Base-by-base conservation (phyloP, 2,329 filamentous ascomycete species). In the Tolypocladium ophioglossoides region DNA sequence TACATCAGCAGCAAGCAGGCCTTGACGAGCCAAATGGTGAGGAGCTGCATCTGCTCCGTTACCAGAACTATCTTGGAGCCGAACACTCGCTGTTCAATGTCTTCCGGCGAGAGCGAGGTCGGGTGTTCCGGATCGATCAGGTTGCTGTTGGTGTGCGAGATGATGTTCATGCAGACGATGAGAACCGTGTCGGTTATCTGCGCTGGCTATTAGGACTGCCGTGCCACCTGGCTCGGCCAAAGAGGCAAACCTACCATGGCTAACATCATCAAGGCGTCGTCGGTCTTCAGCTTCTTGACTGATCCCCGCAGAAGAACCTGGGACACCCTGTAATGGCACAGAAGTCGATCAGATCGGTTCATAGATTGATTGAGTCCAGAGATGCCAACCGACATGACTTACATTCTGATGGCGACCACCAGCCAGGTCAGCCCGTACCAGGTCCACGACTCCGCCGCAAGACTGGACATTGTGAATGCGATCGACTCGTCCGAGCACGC, bases 11-110 rank as follows among this genome's bases (percentile, higher is more conserved):
- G 63, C 57, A 84, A 69, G 60, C 80, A 83, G 10, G 70, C 66
- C 63, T 84, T 84, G 58, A 82, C 71, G 0, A 71, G 66, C 76
- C 78, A 84, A 34, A 79, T 78, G 11, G 78, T 75, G 52, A 82
- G 70, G 20, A 84, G 70, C 70, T 87, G 85, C 61, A 78, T 76
- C 66, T 84, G 74, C 59, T 86, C 82, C 3, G 80, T 78, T 10
- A 83, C 76, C 39, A 84, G 71, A 1, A 84, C 81, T 70, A 82
- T 77, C 71, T 85, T 85, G 48, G 79, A 83, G 12, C 82, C 83
- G 39, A 65, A 68, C 0, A 70, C 63, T 50, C 79, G 70, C 35
- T 72, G 67, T 4, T 58, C 60, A 49, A 75, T 72, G 38, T 71
- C 72, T 0, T 68, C 57, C 0, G 74, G 70, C 0, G 80, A 84